A percentile compares a stretch with the other conserved stretches of the same genome.
These are phyloP conservation scores for Solanum sejunctum DNA, from an alignment of 257 asterid species.

Conservation along the genomic window DNA sequence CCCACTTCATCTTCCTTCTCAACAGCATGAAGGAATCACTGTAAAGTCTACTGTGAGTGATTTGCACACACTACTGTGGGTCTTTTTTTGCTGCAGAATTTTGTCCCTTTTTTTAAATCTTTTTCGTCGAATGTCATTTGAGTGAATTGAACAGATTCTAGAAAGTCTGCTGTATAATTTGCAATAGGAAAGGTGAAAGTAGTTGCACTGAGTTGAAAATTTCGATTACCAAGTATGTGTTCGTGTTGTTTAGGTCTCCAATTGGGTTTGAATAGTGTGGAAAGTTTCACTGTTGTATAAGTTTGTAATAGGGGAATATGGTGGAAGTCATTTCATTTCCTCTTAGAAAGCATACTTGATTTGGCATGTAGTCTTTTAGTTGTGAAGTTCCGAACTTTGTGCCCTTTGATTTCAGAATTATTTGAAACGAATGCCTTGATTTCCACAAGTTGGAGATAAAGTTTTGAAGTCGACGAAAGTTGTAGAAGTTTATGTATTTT, in stretches of 20 bases:
- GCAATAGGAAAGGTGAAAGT: not conserved
- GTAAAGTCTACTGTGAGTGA: slow-evolving; percentile 61
- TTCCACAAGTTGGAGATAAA: not conserved
- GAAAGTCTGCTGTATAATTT: not conserved
- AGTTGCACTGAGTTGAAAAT: not conserved
- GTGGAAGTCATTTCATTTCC: not conserved
- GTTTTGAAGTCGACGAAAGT: not conserved
- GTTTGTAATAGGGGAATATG: not conserved
- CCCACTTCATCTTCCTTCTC: slow-evolving; percentile 9
- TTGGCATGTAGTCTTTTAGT: not conserved
- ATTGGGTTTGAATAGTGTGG: not conserved
- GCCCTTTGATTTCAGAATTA: not conserved
- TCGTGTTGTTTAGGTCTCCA: slow-evolving; percentile 7
- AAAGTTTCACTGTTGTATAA: not conserved
- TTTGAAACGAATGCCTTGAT: not conserved
- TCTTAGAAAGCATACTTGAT: not conserved
- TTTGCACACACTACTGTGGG: not conserved
- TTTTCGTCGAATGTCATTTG: not conserved
- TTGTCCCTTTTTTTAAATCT: not conserved
- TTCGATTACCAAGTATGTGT: not conserved
- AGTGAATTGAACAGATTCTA: not conserved
- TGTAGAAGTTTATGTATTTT: not conserved
- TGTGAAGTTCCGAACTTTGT: not conserved
- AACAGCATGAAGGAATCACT: slow-evolving; percentile 39
- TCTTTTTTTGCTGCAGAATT: not conserved